Percentiles rank a stretch among this genome's conserved stretches.
Conservation (phyloP, 139 green algal genomes). For the Coelastrella sp. region DNA sequence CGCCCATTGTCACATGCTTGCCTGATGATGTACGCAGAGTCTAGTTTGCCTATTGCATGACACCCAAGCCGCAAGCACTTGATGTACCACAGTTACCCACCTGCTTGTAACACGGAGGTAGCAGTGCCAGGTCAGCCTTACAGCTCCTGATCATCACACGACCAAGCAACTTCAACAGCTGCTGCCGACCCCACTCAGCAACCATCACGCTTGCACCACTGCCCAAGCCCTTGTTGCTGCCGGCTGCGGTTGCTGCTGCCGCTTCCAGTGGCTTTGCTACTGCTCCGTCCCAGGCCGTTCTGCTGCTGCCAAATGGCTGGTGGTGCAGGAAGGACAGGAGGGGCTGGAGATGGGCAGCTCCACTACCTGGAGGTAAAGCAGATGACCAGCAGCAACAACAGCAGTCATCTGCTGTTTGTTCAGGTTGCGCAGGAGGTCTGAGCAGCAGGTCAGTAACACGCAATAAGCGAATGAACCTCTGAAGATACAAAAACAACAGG, state of each 20-base stretch:
- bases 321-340: constrained; percentile 93
- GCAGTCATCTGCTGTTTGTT: no score
- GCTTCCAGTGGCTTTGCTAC: constrained; percentile 81
- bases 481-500: no score
- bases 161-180: constrained; percentile 78
- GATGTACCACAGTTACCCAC: neutral
- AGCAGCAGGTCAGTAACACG: no score
- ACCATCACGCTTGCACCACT: constrained; percentile 5
- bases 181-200: constrained; percentile 56
- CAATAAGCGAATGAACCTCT: no score
- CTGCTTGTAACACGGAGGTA: constrained; percentile 68
- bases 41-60: no score
- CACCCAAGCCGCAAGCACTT: no score
- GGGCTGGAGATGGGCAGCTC: constrained; percentile 68
- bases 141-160: constrained; percentile 82
- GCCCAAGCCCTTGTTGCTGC: neutral
- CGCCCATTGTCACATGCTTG: no score
- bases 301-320: constrained; percentile 69
- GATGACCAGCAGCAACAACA: neutral
- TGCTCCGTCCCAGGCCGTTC: constrained; percentile 64
- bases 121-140: constrained; percentile 83
- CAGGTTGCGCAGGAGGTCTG: no score
- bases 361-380: neutral
- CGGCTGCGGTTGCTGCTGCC: neutral
- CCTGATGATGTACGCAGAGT: no score